Conservation (phyloP, 1,139 yeast species). For the Diutina sp. region DNA sequence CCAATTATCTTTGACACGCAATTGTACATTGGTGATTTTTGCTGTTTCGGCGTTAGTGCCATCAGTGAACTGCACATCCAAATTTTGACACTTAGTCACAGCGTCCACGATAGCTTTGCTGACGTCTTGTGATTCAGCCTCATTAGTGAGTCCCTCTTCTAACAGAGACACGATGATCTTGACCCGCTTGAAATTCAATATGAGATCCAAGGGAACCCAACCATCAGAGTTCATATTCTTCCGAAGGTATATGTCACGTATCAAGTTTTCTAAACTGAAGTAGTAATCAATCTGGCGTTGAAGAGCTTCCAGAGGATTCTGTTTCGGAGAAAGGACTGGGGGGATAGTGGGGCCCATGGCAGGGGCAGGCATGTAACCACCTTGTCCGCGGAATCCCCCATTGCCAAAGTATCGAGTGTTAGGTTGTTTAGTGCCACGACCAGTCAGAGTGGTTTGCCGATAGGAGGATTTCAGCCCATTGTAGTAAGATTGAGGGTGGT, state of each 20-base stretch:
- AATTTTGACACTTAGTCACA: constrained; percentile 23
- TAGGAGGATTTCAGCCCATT: background rate
- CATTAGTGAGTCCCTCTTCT: constrained; percentile 15
- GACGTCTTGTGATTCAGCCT: constrained; percentile 11
- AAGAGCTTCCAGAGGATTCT: background rate
- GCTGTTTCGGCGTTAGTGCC: constrained; percentile 13
- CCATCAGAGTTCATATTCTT: constrained; percentile 70
- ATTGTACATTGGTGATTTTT: constrained; percentile 15
- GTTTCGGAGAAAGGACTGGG: background rate
- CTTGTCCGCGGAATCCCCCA: background rate
- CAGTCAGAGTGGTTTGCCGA: background rate
- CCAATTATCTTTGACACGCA: constrained; percentile 29
- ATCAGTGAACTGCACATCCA: constrained; percentile 23
- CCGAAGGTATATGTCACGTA: constrained; percentile 69
- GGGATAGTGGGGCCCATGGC: background rate
- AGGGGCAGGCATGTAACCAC: background rate
- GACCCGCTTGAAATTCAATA: constrained; percentile 67
- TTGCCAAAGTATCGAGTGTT: background rate
- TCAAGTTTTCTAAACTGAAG: constrained; percentile 75
- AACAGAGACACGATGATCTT: constrained; percentile 36
- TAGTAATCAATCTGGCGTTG: constrained; percentile 70
- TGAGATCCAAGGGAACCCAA: constrained; percentile 48
- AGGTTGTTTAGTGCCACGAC: background rate
- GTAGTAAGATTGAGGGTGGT: background rate
- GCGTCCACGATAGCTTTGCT: constrained; percentile 16